A percentile compares a stretch with the other conserved stretches of the same genome.
Conservation (phyloP, 139 green algal species). For the Chlamydomonas applanata region DNA sequence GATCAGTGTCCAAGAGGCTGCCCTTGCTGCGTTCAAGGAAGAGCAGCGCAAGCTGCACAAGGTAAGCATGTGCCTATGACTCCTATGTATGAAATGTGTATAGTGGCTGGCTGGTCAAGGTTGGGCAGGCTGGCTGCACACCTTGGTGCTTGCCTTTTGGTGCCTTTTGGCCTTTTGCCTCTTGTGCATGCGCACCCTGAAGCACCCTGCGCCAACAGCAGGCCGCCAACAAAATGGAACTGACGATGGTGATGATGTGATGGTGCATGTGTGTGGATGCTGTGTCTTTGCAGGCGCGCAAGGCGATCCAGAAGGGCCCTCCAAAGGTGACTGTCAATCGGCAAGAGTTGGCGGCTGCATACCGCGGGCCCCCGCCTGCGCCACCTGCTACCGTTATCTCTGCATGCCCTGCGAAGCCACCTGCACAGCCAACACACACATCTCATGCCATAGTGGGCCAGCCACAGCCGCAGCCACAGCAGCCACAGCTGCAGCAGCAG, state of each 20-base stretch:
- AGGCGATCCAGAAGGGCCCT: constrained; percentile 24
- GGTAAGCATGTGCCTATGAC: too few relatives aligned
- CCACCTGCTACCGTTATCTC: background rate
- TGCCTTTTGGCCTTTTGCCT: too few relatives aligned
- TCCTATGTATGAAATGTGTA: too few relatives aligned
- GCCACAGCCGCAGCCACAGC: background rate
- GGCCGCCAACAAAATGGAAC: too few relatives aligned
- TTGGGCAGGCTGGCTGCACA: too few relatives aligned
- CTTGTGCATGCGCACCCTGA: too few relatives aligned
- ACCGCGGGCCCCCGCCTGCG: background rate
- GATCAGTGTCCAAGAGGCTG: constrained; percentile 28
- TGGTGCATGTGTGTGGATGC: too few relatives aligned
- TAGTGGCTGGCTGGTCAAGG: too few relatives aligned
- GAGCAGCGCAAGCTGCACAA: constrained; percentile 30
- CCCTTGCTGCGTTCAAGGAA: constrained; percentile 29
- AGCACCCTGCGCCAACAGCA: too few relatives aligned
- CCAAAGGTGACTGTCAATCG: constrained; percentile 4
- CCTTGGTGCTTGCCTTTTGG: too few relatives aligned
- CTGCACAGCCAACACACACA: background rate
- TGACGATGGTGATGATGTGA: too few relatives aligned
- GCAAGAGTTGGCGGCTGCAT: constrained; percentile 4
- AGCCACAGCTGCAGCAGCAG: too few relatives aligned
- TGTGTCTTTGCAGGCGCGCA: constrained; percentile 14
- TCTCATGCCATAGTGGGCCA: background rate
- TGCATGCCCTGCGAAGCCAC: background rate